Percentiles rank a stretch among this genome's conserved stretches.
Conservation (phyloP, 1,139 yeast genomes). For the Blastobotrys buckinghamii region DNA sequence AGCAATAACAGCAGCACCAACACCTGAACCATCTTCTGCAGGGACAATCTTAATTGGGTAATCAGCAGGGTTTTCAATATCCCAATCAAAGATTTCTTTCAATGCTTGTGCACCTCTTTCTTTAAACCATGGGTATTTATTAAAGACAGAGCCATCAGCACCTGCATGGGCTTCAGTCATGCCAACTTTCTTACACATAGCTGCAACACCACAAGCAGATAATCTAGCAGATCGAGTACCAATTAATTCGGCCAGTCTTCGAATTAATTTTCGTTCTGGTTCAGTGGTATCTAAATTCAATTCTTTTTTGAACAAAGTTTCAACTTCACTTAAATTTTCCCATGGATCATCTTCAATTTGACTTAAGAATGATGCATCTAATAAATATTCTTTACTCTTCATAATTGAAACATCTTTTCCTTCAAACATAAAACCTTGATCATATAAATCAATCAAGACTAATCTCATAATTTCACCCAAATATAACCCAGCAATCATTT, state of each 20-base stretch:
- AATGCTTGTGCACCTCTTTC: conserved; percentile 85
- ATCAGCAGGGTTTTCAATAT: conserved; percentile 41
- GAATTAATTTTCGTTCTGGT: conserved; percentile 76
- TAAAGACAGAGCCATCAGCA: conserved; percentile 94
- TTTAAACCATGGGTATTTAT: conserved; percentile 88
- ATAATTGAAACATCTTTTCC: conserved; percentile 60
- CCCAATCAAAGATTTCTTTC: conserved; percentile 88
- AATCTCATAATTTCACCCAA: conserved; percentile 88
- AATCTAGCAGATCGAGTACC: conserved; percentile 93
- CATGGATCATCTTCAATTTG: conserved; percentile 84
- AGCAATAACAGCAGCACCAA: conserved; percentile 96
- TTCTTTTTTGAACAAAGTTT: conserved; percentile 52
- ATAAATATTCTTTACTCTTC: conserved; percentile 49
- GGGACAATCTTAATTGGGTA: conserved; percentile 79
- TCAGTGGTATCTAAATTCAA: conserved; percentile 62
- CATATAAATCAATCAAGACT: conserved; percentile 66
- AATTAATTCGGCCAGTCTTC: conserved; percentile 77
- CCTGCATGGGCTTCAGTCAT: conserved; percentile 80
- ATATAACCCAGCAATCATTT: conserved; percentile 96
- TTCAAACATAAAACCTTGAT: conserved; percentile 60
- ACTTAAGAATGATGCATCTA: conserved; percentile 89
- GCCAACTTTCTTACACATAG: conserved; percentile 83
- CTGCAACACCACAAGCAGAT: conserved; percentile 94
- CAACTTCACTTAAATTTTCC: conserved; percentile 75
- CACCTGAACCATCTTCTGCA: conserved; percentile 98